These are phyloP conservation scores for Brettanomyces nanus DNA, from an alignment of 805 yeast species.

Conservation along the genomic window DNA sequence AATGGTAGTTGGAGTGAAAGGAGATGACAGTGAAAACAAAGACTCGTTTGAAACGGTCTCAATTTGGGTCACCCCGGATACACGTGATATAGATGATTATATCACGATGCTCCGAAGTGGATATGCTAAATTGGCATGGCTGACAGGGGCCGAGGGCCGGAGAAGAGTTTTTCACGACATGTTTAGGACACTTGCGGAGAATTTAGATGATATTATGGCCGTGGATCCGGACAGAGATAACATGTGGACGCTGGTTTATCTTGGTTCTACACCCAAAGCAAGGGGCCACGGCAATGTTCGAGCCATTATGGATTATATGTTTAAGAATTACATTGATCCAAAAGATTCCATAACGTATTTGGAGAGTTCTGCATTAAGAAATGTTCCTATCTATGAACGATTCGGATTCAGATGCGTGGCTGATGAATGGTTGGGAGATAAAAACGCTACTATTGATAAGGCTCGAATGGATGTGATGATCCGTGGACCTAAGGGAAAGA, in stretches of 20 bases:
- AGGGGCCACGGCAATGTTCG: conserved; percentile 52
- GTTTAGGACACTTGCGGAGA: conserved; percentile 44
- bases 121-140: conserved; percentile 42
- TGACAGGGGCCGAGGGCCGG: conserved; percentile 40
- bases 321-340: conserved; percentile 36
- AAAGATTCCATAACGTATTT: conserved; percentile 34
- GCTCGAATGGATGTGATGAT: conserved; percentile 33
- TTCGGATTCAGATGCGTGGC: conserved; percentile 43
- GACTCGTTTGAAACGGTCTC: conserved; percentile 45
- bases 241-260: conserved; percentile 25
- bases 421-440: conserved; percentile 37
- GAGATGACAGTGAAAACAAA: conserved; percentile 25
- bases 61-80: conserved; percentile 42
- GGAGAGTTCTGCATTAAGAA: conserved; percentile 38
- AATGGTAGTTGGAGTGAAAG: conserved; percentile 41
- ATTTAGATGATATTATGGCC: conserved; percentile 33
- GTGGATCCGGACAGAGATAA: conserved; percentile 28
- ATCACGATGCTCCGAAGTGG: conserved; percentile 44
- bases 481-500: conserved; percentile 26
- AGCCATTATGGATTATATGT: conserved; percentile 41
- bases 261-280: conserved; percentile 32
- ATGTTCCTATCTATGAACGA: conserved; percentile 44
- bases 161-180: conserved; percentile 40
- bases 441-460: conserved; percentile 19
- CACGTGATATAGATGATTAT: conserved; percentile 37